A percentile compares a stretch with the other conserved stretches of the same genome.
These are phyloP conservation scores for Colletotrichum tofieldiae DNA, from an alignment of 2,329 filamentous ascomycete genomes.

Conservation along the genomic window DNA sequence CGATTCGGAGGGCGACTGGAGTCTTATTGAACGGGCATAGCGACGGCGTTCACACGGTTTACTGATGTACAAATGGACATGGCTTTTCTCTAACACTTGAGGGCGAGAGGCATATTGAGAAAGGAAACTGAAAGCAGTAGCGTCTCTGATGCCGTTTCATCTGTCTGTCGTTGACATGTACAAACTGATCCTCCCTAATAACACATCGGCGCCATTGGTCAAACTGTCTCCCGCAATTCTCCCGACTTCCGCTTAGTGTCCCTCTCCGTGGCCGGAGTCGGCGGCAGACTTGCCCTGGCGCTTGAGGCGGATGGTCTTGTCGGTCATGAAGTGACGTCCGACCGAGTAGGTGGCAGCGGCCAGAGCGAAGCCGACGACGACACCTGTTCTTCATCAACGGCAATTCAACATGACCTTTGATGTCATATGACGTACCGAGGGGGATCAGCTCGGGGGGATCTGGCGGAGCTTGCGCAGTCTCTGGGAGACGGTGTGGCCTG, in stretches of 20 bases:
- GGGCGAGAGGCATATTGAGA: conserved; percentile 31
- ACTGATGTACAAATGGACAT: conserved; percentile 40
- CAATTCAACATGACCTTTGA: conserved; percentile 4
- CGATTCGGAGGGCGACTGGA: conserved; percentile 45
- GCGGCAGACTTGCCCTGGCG: conserved; percentile 70
- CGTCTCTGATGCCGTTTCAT: conserved; percentile 40
- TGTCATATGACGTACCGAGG: conserved; percentile 77
- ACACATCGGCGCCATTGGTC: conserved; percentile 39
- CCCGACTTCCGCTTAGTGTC: conserved; percentile 50
- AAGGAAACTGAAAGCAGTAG: conserved; percentile 40
- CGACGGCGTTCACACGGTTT: conserved; percentile 59
- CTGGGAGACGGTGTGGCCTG: conserved; percentile 97
- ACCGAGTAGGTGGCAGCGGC: conserved; percentile 87
- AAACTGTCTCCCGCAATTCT: conserved; percentile 32
- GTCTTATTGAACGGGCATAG: conserved; percentile 55
- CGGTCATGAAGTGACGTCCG: conserved; percentile 84
- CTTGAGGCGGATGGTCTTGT: conserved; percentile 92
- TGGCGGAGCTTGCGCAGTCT: conserved; percentile 90
- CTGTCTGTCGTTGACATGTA: conserved; percentile 44
- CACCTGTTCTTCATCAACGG: conserved; percentile 66
- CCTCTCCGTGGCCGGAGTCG: conserved; percentile 52
- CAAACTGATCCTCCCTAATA: conserved; percentile 43
- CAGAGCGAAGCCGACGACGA: conserved; percentile 90
- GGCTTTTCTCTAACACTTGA: conserved; percentile 20
- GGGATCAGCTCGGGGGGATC: conserved; percentile 96